Base-by-base conservation (phyloP, 2,329 filamentous ascomycete species). In the Pseudocercospora crystallina region DNA sequence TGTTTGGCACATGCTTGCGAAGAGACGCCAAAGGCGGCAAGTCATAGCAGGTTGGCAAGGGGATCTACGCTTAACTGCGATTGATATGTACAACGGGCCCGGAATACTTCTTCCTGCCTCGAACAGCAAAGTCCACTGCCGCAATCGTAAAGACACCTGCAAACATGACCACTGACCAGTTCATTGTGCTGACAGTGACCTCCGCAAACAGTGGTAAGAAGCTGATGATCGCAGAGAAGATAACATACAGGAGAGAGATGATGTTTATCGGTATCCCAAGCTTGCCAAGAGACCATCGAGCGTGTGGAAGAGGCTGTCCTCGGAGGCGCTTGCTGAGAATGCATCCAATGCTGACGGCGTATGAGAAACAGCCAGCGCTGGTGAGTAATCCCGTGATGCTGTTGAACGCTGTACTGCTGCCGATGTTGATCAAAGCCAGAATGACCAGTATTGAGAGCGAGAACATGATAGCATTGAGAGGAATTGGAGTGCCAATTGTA, bases 401-500 rank as follows among this genome's bases (percentile, higher is more conserved):
- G 47, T 68, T 65, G 41, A 76, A 66, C 9, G 68, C 70, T n/a
- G 69, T 66, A 20, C 67, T 71, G 26, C 61, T 62, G 29, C 65
- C 66, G 34, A 68, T 56, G 41, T 67, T 68, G 41, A 69, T 66
- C 17, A 68, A 51, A 5, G 60, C 56, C n/a, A 69, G 55, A 13
- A 68, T 44, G 13, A 51, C 48, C 39, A 54, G 42, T 40, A 57
- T 58, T 8, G 54, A 50, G 5, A 55, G 43, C 9, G 57, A 54
- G 36, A 59, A 49, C 14, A 55, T 36, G 20, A 60, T 56, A 2
- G 60, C 50, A 35, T 60, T 61, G 14, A 62, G 34, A 1, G 60
- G 60, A 32, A 62, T 56, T 34, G 49, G 48, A 8, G 38, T 51
- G 31, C 53, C 47, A 29, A 54, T 43, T 12, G 38, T 44, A 3